phyloP scores from a whole-genome alignment of 768 basidiomycete species.

The Clavaria fumosa region DNA sequence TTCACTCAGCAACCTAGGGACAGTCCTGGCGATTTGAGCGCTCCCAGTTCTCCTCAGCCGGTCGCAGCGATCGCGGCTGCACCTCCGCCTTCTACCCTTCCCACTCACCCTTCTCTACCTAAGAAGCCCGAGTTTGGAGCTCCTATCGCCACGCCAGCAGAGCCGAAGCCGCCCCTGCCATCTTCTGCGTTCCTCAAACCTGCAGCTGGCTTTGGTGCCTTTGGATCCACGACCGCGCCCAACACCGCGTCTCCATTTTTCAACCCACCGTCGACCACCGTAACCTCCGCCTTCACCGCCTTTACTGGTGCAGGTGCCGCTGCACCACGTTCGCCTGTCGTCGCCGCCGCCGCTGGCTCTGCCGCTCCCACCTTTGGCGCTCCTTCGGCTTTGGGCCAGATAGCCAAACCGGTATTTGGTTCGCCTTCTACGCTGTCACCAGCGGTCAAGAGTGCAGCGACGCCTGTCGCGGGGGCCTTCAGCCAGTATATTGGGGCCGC shows the following conservation, averaged over 20 bases:
- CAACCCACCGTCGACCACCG: too few relatives aligned
- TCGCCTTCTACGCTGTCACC: constrained; percentile 9
- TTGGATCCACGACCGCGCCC: constrained; percentile 25
- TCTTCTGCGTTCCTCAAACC: not conserved
- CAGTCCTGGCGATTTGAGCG: too few relatives aligned
- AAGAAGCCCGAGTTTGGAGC: not conserved
- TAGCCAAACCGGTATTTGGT: constrained; percentile 7
- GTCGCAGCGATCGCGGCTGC: not conserved
- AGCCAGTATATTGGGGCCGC: constrained; percentile 1
- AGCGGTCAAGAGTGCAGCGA: constrained; percentile 12
- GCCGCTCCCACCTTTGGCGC: constrained; percentile 25
- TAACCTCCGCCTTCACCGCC: too few relatives aligned
- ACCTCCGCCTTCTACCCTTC: not conserved
- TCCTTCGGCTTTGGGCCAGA: constrained; percentile 18
- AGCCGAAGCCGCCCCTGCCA: not conserved
- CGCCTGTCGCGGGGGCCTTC: constrained; percentile 7
- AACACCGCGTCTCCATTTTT: constrained; percentile 39
- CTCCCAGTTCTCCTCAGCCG: too few relatives aligned
- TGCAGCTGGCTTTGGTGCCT: constrained; percentile 25
- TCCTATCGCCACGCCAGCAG: too few relatives aligned
- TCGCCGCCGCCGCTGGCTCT: constrained; percentile 10
- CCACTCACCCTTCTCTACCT: not conserved
- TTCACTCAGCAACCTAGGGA: not conserved
- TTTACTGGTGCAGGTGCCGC: constrained; percentile 6
- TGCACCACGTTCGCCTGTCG: constrained; percentile 8